A percentile compares a stretch with the other conserved stretches of the same genome.
Evolutionary conservation across 192 early-diverging fungal species (phyloP).

Genomic region (Polychytrium aggregatum): DNA sequence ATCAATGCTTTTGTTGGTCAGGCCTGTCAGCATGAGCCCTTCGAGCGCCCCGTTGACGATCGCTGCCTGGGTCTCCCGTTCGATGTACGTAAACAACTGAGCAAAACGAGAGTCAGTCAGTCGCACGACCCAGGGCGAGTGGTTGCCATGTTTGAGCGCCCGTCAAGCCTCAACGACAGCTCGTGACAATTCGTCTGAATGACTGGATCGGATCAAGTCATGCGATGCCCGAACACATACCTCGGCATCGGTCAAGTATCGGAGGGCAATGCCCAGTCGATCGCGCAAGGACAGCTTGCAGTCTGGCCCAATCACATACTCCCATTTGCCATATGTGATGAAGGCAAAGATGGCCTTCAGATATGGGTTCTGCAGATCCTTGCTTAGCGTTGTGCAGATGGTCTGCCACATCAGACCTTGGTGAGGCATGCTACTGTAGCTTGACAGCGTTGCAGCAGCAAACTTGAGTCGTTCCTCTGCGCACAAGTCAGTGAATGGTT

Average conservation of each 20-base stretch:
- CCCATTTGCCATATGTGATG: constrained; percentile 76
- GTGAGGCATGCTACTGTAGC: constrained; percentile 21
- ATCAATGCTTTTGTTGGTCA: constrained; percentile 49
- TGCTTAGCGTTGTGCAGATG: constrained; percentile 48
- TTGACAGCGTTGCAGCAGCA: constrained; percentile 65
- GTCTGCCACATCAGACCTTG: constrained; percentile 37
- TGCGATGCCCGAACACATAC: constrained; percentile 20
- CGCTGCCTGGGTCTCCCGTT: constrained; percentile 38
- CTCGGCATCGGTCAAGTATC: constrained; percentile 71
- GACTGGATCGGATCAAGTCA: not conserved
- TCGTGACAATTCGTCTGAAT: not conserved
- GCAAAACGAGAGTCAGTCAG: too few relatives aligned
- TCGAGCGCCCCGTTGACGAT: constrained; percentile 59
- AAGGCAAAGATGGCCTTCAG: constrained; percentile 81
- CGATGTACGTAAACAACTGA: constrained; percentile 54
- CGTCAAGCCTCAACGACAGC: not conserved
- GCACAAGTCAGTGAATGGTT: too few relatives aligned
- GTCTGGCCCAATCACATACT: constrained; percentile 58
- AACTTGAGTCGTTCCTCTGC: constrained; percentile 70
- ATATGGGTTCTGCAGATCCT: constrained; percentile 59
- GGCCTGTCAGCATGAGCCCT: constrained; percentile 76
- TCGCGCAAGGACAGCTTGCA: constrained; percentile 62
- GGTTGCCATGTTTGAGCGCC: not conserved
- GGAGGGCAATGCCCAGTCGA: constrained; percentile 70
- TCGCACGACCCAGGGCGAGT: not conserved